Conservation (phyloP, 2,329 filamentous ascomycete species). For the Penicillium sp. region DNA sequence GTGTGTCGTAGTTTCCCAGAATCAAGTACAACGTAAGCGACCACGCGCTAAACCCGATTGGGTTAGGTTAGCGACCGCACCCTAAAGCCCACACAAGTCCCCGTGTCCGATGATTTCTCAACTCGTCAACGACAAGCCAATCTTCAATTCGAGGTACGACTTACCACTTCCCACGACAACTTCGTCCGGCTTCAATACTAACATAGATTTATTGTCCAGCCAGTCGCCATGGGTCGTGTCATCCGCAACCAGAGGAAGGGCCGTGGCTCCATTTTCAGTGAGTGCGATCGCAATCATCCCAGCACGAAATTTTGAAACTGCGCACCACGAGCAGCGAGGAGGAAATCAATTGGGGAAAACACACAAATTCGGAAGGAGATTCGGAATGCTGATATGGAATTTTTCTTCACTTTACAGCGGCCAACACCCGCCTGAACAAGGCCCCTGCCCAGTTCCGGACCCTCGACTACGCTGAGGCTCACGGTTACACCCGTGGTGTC, state of each 20-base stretch:
- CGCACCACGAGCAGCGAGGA: conserved; percentile 15
- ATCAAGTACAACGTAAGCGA: conserved; percentile 13
- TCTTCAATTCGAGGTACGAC: conserved; percentile 45
- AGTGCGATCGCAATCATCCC: conserved; percentile 45
- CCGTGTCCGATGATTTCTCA: conserved; percentile 41
- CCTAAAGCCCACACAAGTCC: conserved; percentile 46
- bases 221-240: conserved; percentile 61
- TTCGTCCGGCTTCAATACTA: conserved; percentile 34
- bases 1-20: conserved; percentile 1
- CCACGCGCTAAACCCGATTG: conserved; percentile 32
- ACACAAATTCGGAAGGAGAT: conserved; percentile 11
- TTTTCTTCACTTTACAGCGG: conserved; percentile 51
- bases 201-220: conserved; percentile 36
- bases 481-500: conserved; percentile 95
- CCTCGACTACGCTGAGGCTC: conserved; percentile 93
- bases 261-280: conserved; percentile 73
- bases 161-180: conserved; percentile 29
- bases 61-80: conserved; percentile 47
- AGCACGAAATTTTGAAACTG: conserved; percentile 18
- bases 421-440: conserved; percentile 91
- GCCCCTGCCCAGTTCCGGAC: conserved; percentile 90
- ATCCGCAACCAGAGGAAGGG: conserved; percentile 75
- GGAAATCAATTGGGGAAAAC: conserved; percentile 7
- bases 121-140: conserved; percentile 43
- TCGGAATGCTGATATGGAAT: conserved; percentile 34